Conservation (phyloP, 129 eudicot genomes). For the Saposhnikovia divaricata region DNA sequence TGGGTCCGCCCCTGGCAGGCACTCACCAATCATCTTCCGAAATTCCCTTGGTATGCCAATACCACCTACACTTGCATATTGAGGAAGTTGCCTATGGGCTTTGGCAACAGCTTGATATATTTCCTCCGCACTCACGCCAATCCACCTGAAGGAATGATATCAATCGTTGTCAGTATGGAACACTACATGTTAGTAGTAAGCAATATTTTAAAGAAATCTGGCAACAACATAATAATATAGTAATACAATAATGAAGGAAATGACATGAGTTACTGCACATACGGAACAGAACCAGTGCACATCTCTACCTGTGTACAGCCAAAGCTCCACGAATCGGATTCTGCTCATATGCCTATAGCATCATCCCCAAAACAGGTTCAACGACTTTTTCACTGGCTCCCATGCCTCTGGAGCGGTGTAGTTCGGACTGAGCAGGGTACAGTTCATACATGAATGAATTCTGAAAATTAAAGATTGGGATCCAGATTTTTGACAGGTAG, state of each 20-base stretch:
- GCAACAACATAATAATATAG: too few relatives aligned
- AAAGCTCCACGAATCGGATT: conserved; percentile 99
- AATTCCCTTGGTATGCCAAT: conserved; percentile 93
- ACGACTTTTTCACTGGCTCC: conserved; percentile 84
- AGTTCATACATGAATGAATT: conserved; percentile 96
- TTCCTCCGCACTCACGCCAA: conserved; percentile 86
- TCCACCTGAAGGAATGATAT: conserved; percentile 60
- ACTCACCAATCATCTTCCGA: conserved; percentile 99
- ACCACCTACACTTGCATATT: conserved; percentile 94
- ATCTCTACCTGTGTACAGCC: conserved; percentile 97
- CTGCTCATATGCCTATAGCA: conserved; percentile 85
- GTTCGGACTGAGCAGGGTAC: conserved; percentile 91
- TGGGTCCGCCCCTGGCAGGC: too few relatives aligned
- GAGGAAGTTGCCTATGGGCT: conserved; percentile 77
- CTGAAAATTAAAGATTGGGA: too few relatives aligned
- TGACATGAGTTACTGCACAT: conserved; percentile 35
- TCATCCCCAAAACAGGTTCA: conserved; percentile 88
- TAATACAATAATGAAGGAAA: too few relatives aligned
- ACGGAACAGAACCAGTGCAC: conserved; percentile 99
- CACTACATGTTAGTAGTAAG: too few relatives aligned
- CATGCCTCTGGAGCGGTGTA: conserved; percentile 99
- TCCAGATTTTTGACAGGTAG: conserved; percentile 72
- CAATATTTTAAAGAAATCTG: too few relatives aligned
- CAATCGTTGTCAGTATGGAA: not conserved
- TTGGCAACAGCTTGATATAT: conserved; percentile 74